These are phyloP conservation scores for Mrakia frigida DNA, from an alignment of 768 basidiomycete species.

Conservation along the genomic window DNA sequence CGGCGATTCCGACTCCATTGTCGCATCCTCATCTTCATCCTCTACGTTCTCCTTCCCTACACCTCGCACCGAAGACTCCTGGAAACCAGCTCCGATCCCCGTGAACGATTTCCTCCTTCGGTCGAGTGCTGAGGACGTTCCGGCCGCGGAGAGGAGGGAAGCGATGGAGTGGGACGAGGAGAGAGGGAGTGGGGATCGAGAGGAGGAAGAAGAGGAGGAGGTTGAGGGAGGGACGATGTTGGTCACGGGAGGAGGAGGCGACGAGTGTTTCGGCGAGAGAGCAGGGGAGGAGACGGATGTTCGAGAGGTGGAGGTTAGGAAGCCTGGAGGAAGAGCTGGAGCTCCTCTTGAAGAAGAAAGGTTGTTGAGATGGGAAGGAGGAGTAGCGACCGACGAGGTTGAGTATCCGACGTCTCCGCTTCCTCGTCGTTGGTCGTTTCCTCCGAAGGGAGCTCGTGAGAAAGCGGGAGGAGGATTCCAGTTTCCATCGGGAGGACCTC, in stretches of 20 bases:
- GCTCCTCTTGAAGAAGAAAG: not conserved
- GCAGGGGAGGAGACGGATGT: not conserved
- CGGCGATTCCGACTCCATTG: not conserved
- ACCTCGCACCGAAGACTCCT: slow-evolving; percentile 4
- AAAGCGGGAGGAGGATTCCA: not conserved
- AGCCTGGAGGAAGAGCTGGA: not conserved
- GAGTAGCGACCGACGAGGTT: not conserved
- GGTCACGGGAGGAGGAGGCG: not conserved
- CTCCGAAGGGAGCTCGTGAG: no score
- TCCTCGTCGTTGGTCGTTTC: no score
- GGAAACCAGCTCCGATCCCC: not conserved
- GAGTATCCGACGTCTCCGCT: not conserved
- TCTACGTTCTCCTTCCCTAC: not conserved
- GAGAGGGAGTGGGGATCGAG: not conserved
- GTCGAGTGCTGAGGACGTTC: not conserved
- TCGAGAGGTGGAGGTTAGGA: not conserved
- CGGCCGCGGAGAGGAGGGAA: not conserved
- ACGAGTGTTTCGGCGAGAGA: not conserved
- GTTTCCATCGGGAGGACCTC: not conserved
- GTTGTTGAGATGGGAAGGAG: not conserved
- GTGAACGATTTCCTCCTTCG: not conserved
- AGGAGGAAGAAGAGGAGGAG: not conserved
- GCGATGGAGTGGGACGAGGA: slow-evolving; percentile 3
- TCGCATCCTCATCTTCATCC: slow-evolving; percentile 7
- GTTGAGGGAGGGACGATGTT: not conserved